These are phyloP conservation scores for Lophiostoma macrostomum DNA, from an alignment of 495 filamentous ascomycete genomes.

Conservation along the genomic window DNA sequence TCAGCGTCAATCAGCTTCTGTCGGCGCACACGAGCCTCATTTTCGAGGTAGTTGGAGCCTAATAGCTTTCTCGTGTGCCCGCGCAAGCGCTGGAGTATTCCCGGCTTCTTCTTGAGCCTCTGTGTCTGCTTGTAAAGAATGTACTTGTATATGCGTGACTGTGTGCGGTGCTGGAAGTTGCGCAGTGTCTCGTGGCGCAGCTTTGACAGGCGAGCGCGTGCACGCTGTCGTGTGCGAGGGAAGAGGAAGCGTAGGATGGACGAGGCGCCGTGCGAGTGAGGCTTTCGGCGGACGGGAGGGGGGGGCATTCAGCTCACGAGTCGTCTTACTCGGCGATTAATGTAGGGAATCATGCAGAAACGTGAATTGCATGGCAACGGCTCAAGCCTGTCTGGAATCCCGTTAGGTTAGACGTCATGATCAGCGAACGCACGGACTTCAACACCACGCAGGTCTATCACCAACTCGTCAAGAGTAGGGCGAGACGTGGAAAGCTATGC, in stretches of 20 bases:
- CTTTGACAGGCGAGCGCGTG: conserved; percentile 59
- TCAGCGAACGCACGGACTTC: too few species aligned
- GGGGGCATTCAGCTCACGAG: conserved; percentile 32
- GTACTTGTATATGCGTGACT: conserved; percentile 71
- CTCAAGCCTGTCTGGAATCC: too few species aligned
- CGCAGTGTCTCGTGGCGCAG: conserved; percentile 75
- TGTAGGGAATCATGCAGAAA: neutral
- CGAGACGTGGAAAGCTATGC: too few species aligned
- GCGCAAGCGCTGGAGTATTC: conserved; percentile 33
- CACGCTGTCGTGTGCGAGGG: conserved; percentile 56
- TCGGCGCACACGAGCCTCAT: conserved; percentile 28
- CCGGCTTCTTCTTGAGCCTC: conserved; percentile 22
- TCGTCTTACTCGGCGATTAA: too few species aligned
- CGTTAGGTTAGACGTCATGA: too few species aligned
- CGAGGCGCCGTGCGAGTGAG: conserved; percentile 17
- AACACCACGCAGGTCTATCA: too few species aligned
- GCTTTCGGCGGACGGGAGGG: conserved; percentile 25
- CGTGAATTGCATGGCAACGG: neutral
- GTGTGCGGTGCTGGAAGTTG: conserved; percentile 61
- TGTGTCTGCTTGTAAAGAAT: conserved; percentile 62
- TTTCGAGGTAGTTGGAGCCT: conserved; percentile 29
- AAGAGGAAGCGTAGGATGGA: conserved; percentile 58
- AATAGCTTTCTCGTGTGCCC: conserved; percentile 26
- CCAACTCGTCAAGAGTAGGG: too few species aligned
- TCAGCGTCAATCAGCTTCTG: conserved; percentile 8